Evolutionary conservation across 768 basidiomycete genomes (phyloP).

Genomic region (Candolleomyces efflorescens): DNA sequence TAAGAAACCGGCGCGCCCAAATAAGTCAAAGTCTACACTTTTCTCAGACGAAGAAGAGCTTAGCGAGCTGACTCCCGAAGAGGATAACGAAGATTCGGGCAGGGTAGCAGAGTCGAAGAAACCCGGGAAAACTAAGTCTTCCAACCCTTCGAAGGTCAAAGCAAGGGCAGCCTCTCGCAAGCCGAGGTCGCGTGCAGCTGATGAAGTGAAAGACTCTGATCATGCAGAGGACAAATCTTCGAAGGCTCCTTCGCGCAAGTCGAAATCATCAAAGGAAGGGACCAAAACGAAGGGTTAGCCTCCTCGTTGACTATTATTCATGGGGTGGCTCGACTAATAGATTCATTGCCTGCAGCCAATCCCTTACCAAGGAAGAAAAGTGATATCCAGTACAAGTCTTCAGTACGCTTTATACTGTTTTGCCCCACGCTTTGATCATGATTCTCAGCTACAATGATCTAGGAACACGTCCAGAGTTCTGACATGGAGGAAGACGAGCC

Average conservation of each 20-base stretch:
- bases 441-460: background rate
- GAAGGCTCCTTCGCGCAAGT: too few relatives aligned
- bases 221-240: too few relatives aligned
- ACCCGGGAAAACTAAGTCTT: conserved; percentile 9
- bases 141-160: too few relatives aligned
- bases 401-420: conserved; percentile 22
- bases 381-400: conserved; percentile 32
- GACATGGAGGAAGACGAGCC: conserved; percentile 27
- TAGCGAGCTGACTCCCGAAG: background rate
- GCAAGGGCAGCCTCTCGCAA: background rate
- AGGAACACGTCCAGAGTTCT: conserved; percentile 31
- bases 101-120: conserved; percentile 15
- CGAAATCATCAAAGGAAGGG: too few relatives aligned
- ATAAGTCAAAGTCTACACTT: conserved; percentile 10
- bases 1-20: background rate
- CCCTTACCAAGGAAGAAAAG: background rate
- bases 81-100: background rate
- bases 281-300: background rate
- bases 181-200: background rate
- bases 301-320: background rate
- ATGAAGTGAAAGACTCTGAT: too few relatives aligned
- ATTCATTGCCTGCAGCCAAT: background rate
- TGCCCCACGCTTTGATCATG: background rate
- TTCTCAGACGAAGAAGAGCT: conserved; percentile 5
- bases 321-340: background rate